Evolutionary conservation across 1,284 basidiomycete species (phyloP).

Genomic region (Irpex lacteus): DNA sequence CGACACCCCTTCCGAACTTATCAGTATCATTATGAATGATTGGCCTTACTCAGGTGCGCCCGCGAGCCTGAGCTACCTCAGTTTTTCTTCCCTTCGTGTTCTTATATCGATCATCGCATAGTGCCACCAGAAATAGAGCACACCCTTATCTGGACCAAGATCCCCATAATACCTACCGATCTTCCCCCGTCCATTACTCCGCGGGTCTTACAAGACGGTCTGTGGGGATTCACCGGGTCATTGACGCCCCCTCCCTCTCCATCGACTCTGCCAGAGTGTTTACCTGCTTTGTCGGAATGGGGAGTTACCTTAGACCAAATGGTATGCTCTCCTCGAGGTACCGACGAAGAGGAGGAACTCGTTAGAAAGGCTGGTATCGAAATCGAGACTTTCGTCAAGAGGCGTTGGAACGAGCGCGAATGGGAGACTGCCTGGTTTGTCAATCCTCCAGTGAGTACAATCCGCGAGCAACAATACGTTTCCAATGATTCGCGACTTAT

Average conservation of each 20-base stretch:
- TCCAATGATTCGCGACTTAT: background rate
- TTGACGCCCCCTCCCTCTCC: slow-evolving; percentile 59
- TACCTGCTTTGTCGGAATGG: slow-evolving; percentile 68
- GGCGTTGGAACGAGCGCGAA: slow-evolving; percentile 59
- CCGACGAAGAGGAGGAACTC: slow-evolving; percentile 49
- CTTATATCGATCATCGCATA: slow-evolving; percentile 23
- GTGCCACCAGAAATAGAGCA: slow-evolving; percentile 76
- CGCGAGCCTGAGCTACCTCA: background rate
- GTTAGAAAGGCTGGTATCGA: slow-evolving; percentile 52
- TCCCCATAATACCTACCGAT: slow-evolving; percentile 60
- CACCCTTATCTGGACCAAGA: slow-evolving; percentile 69
- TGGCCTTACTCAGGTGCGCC: slow-evolving; percentile 79
- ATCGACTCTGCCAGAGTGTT: slow-evolving; percentile 50
- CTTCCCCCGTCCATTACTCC: slow-evolving; percentile 40
- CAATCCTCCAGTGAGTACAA: slow-evolving; percentile 67
- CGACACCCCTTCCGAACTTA: slow-evolving; percentile 51
- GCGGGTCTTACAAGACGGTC: slow-evolving; percentile 59
- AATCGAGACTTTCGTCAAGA: slow-evolving; percentile 58
- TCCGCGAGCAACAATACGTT: background rate
- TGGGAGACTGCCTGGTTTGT: slow-evolving; percentile 89
- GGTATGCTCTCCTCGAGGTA: slow-evolving; percentile 44
- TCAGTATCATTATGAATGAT: slow-evolving; percentile 77
- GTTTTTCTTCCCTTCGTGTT: background rate
- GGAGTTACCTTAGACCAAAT: slow-evolving; percentile 59
- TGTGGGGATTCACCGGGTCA: slow-evolving; percentile 76